Conservation (phyloP, 805 yeast species). For the Starmerella floris region DNA sequence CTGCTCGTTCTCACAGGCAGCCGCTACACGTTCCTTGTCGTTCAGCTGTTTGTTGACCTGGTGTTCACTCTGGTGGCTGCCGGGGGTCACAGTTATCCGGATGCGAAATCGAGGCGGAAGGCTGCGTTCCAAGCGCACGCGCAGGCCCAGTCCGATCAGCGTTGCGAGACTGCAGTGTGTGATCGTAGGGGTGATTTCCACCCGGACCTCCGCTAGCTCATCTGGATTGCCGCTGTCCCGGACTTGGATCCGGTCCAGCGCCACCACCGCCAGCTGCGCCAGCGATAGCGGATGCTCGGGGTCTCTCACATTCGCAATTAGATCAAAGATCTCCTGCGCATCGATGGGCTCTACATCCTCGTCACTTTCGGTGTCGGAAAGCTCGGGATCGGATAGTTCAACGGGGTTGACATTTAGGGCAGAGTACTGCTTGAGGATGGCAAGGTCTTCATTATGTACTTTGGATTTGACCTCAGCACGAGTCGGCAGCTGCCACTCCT, state of each 20-base stretch:
- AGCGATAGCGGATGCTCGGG: conserved; percentile 95
- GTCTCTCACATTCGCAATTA: conserved; percentile 76
- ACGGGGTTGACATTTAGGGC: conserved; percentile 5
- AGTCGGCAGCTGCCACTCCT: conserved; percentile 62
- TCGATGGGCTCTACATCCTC: conserved; percentile 50
- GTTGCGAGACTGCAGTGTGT: conserved; percentile 97
- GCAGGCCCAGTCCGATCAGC: conserved; percentile 82
- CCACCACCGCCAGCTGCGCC: conserved; percentile 90
- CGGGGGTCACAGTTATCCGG: conserved; percentile 68
- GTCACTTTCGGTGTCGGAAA: conserved; percentile 19
- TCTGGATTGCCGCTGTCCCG: conserved; percentile 39
- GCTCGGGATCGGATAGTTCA: conserved; percentile 18
- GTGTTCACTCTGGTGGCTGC: conserved; percentile 87
- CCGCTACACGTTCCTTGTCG: conserved; percentile 95
- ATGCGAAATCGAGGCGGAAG: conserved; percentile 75
- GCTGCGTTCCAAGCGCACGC: conserved; percentile 81
- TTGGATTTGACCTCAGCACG: conserved; percentile 32
- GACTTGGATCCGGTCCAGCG: conserved; percentile 65
- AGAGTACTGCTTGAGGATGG: conserved; percentile 17
- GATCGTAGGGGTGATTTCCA: conserved; percentile 89
- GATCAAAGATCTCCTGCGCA: conserved; percentile 76
- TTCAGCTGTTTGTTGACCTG: conserved; percentile 94
- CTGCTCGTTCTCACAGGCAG: conserved; percentile 96
- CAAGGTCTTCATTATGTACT: conserved; percentile 2
- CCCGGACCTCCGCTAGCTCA: conserved; percentile 59